Percentiles rank a stretch among this genome's conserved stretches.
Evolutionary conservation across 805 yeast species (phyloP).

Genomic region (Candida takata): DNA sequence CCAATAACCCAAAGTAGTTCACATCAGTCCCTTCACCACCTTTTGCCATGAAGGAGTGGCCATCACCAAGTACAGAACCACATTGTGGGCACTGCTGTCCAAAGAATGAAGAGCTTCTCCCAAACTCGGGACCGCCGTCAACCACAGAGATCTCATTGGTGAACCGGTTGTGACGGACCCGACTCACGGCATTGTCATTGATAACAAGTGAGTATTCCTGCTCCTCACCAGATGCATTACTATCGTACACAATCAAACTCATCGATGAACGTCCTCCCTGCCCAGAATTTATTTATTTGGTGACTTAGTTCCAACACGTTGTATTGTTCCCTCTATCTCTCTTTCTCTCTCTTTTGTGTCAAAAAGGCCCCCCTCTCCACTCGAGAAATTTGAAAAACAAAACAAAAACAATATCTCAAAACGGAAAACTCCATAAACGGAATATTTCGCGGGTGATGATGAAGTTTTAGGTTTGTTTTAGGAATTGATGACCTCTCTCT

Average conservation of each 20-base stretch:
- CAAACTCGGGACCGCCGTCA: background rate
- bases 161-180: constrained; percentile 10
- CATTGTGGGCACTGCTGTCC: constrained; percentile 12
- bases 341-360: too few species aligned
- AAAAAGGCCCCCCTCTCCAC: too few species aligned
- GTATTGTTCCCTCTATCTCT: too few species aligned
- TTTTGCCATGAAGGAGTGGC: background rate
- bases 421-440: too few species aligned
- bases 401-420: too few species aligned
- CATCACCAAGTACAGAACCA: constrained; percentile 6
- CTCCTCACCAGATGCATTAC: background rate
- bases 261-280: too few species aligned
- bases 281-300: too few species aligned
- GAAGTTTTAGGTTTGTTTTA: background rate
- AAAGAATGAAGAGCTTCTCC: background rate
- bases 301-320: too few species aligned
- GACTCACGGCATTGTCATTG: constrained; percentile 7
- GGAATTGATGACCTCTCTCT: background rate
- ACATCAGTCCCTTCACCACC: constrained; percentile 4
- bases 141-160: constrained; percentile 15
- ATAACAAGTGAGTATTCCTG: constrained; percentile 14
- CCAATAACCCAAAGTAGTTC: constrained; percentile 19
- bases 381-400: too few species aligned
- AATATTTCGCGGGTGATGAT: too few species aligned
- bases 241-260: constrained; percentile 12